Evolutionary conservation across 2,329 filamentous ascomycete genomes (phyloP), one percentile per base, ranked within the genome.

Genomic region (Curvularia eragrostidis): DNA sequence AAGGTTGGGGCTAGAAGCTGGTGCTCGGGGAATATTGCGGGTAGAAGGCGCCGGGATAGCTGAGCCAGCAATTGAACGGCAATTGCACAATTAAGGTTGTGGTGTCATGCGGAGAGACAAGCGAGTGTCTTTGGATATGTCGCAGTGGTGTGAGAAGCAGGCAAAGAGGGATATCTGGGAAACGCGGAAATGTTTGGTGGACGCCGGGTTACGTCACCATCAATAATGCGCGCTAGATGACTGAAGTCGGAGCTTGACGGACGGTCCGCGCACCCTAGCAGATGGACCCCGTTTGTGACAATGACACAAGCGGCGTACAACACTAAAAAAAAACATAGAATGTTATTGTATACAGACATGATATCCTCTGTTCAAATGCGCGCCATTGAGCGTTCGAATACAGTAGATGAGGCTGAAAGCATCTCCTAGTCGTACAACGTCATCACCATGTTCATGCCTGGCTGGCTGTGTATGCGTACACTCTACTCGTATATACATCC

Each of bases 121-220:
- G 41, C 46, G 42, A 58, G 19, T 24, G 26, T 36, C 42, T 24
- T 24, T 39, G 50, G 21, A 28, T 23, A 52, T 38, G 52, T 48
- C 48, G 49, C 43, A 13, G 38, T 15, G 43, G 47, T 26, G 26
- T 43, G 44, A 10, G 21, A 36, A 36, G 26, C 48, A 43, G 38
- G 23, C 43, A 57, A 51, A 5, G n/a, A 43, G 26, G 44, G 28
- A 34, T 28, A 26, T n/a, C 21, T 39, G 50, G 54, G 36, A 49
- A 47, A 39, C 51, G 44, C 52, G 51, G 52, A 59, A 65, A 60
- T 66, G 64, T 68, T 65, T 59, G 58, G 65, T 54, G 56, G 41
- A 47, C 52, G 5, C 48, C 26, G 60, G 61, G 59, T 60, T 64
- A 65, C 65, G 60, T 65, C 63, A 65, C 55, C 51, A 49, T 48